Evolutionary conservation across 306 rosid genomes (phyloP).

Genomic region (Arachis hypogaea): DNA sequence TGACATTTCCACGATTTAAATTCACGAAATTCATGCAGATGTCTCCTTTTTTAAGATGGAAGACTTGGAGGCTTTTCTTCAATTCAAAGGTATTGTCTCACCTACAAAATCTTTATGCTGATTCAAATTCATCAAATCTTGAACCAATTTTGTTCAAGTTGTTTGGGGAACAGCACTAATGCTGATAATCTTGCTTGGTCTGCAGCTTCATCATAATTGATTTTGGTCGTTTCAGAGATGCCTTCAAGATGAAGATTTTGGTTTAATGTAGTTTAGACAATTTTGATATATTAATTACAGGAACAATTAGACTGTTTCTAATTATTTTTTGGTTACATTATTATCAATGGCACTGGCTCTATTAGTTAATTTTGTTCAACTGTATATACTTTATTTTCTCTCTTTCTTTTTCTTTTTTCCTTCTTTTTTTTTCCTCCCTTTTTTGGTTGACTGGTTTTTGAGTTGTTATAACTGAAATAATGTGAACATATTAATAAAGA

Average conservation of each 20-base stretch:
- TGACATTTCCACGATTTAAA: conserved; percentile 25
- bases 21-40: conserved; percentile 41
- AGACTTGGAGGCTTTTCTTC: conserved; percentile 31
- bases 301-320: conserved; percentile 37
- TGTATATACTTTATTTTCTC: conserved; percentile 53
- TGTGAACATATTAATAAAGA: conserved; percentile 9
- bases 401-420: neutral
- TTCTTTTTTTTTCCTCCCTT: too few species aligned
- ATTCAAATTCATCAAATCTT: neutral
- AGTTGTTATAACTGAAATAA: conserved; percentile 30
- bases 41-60: conserved; percentile 37
- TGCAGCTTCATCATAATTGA: conserved; percentile 50
- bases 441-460: conserved; percentile 34
- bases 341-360: conserved; percentile 47
- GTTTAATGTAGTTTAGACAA: conserved; percentile 50
- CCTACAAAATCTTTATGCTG: neutral
- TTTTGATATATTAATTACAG: conserved; percentile 57
- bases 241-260: conserved; percentile 61
- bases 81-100: conserved; percentile 40
- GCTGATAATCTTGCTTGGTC: conserved; percentile 41
- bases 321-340: conserved; percentile 36
- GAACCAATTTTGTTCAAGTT: conserved; percentile 9
- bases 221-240: conserved; percentile 41
- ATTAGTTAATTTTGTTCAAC: conserved; percentile 56
- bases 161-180: conserved; percentile 20